phyloP scores from a whole-genome alignment of 2,329 filamentous ascomycete species.

The Cercospora citrullina region DNA sequence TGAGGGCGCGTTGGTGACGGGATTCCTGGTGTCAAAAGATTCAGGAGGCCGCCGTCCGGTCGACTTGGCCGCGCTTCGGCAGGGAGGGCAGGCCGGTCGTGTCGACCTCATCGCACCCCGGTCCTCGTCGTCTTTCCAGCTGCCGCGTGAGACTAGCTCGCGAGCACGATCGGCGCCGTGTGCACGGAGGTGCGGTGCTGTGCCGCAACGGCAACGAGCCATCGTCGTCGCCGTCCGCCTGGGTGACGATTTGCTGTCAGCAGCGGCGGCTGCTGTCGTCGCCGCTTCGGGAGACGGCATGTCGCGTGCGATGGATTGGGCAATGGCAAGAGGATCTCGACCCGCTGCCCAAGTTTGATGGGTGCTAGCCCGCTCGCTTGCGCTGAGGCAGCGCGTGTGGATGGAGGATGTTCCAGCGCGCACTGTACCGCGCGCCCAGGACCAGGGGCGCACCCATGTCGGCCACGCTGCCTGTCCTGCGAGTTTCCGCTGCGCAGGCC shows the following conservation, averaged over 20 bases:
- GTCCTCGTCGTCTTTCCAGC: conserved; percentile 11
- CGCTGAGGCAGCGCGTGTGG: neutral
- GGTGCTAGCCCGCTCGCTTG: conserved; percentile 19
- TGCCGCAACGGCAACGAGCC: neutral
- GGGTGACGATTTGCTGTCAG: neutral
- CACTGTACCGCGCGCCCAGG: neutral
- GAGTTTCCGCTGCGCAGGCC: neutral
- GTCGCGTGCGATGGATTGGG: neutral
- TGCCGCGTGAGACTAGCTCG: conserved; percentile 16
- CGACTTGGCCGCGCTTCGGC: neutral
- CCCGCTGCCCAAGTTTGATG: conserved; percentile 22
- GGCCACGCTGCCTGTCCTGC: conserved; percentile 9
- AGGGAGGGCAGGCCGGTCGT: neutral
- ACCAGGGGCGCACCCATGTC: conserved; percentile 11
- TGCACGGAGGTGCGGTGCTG: neutral
- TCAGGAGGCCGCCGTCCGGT: neutral
- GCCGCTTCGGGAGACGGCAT: neutral
- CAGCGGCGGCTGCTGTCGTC: neutral
- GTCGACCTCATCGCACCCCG: neutral
- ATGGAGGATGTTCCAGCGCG: conserved; percentile 8
- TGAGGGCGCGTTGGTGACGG: neutral
- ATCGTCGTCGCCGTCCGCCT: neutral
- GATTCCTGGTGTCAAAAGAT: conserved; percentile 8
- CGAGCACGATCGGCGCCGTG: conserved; percentile 13
- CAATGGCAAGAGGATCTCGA: conserved; percentile 5